A percentile compares a stretch with the other conserved stretches of the same genome.
Conservation (phyloP, 768 basidiomycete species). For the Leccinellum albellum region DNA sequence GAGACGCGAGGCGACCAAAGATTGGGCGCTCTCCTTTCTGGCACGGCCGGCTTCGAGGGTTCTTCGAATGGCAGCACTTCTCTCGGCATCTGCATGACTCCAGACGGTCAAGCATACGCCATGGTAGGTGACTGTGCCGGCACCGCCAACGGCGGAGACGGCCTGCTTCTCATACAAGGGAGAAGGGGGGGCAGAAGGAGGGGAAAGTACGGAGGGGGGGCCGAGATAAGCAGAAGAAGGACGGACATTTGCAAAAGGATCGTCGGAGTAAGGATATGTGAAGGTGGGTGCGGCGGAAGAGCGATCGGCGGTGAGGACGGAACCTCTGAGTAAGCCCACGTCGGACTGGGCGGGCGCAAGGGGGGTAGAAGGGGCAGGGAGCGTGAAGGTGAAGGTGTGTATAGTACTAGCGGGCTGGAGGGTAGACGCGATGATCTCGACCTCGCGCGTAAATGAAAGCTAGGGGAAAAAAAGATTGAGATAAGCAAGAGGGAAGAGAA, state of each 20-base stretch:
- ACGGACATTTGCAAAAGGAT: slow-evolving; percentile 63
- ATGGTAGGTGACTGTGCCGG: slow-evolving; percentile 62
- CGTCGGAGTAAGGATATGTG: slow-evolving; percentile 69
- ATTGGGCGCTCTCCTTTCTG: slow-evolving; percentile 78
- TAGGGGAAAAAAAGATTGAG: slow-evolving; percentile 30
- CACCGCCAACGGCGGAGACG: slow-evolving; percentile 35
- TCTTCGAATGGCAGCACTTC: slow-evolving; percentile 77
- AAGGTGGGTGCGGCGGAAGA: slow-evolving; percentile 65
- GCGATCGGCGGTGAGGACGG: slow-evolving; percentile 65
- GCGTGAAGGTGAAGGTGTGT: slow-evolving; percentile 86
- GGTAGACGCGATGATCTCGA: slow-evolving; percentile 93
- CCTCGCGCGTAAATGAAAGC: slow-evolving; percentile 90
- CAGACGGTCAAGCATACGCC: slow-evolving; percentile 93
- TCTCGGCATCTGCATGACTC: slow-evolving; percentile 91
- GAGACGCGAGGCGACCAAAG: slow-evolving; percentile 62
- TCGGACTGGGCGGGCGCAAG: slow-evolving; percentile 72
- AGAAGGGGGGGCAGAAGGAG: slow-evolving; percentile 26
- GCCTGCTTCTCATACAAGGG: slow-evolving; percentile 33
- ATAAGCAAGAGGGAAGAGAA: background rate
- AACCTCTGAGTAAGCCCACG: slow-evolving; percentile 56
- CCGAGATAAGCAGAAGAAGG: slow-evolving; percentile 81
- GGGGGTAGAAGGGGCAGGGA: slow-evolving; percentile 73
- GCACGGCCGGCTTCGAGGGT: slow-evolving; percentile 76
- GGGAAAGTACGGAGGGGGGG: slow-evolving; percentile 59
- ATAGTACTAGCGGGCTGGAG: slow-evolving; percentile 90